Evolutionary conservation across 1,284 basidiomycete species (phyloP), one percentile per base, ranked within the genome.

Genomic region (Naganishia liquefaciens): DNA sequence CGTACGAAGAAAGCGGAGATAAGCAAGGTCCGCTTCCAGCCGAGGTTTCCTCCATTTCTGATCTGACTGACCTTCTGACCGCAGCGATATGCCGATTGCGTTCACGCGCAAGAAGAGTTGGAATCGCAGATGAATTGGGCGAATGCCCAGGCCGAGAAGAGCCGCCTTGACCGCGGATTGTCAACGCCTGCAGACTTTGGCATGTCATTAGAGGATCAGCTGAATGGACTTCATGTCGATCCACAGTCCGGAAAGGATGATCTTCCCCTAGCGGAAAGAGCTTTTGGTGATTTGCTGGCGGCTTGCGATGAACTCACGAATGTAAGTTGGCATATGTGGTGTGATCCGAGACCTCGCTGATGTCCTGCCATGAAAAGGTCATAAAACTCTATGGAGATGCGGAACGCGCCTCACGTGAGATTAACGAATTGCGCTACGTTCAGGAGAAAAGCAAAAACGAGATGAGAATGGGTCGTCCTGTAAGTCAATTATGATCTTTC

Each of bases 91-190:
- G 63, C 68, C 4, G 76, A 77, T 53, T 76, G 76, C 62, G 73
- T 80, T 68, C 66, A 71, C 2, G 76, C 75, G 30, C 77, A 79
- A 57, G 76, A 78, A 40, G 73, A 76, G 15, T 70, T 81, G 46
- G 74, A 75, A 0, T 73, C 74, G 40, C 79, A 81, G 65, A 76
- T 81, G 71, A 76, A 74, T 27, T 81, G 80, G 80, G 80, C 79
- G 0, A 75, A 78, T 61, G 75, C 79, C 0, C 77, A 80, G 66
- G 80, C 80, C 2, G 69, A 70, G n/a, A 68, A 71, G 64, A 63
- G 76, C 17, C 44, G 61, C 17, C 30, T 44, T 13, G 53, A 62
- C 9, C 57, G 67, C 30, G 67, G 58, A 33, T 37, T 64, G 19
- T 25, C 40, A 21, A 53, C 63, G 5, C 60, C 67, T 9, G 50